Base-by-base conservation (phyloP, 495 filamentous ascomycete species). In the Parachaetomium inaequale region DNA sequence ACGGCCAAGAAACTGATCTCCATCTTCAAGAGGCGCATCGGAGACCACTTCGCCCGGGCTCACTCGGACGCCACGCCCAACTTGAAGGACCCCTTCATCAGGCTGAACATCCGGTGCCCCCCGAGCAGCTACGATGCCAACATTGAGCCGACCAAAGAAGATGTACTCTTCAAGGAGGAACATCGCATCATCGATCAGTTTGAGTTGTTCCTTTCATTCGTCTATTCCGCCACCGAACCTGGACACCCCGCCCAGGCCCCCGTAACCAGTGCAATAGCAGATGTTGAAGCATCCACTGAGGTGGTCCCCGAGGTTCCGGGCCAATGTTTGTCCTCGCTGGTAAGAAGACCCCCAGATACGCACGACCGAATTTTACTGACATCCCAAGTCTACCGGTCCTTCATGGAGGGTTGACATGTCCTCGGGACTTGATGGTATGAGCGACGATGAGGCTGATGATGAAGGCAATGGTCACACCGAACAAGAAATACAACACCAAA, bases 81-180 rank as follows among this genome's bases (percentile, higher is more conserved):
- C n/a, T n/a, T n/a, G n/a, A n/a, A 55, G 0, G 84, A 91, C 61
- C 88, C 88, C 0, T 93, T 96, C 70, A 72, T 97, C 28, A 82
- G 80, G 17, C 66, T 98, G 46, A 86, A 92, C 58, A 83, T 98
- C 7, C 67, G 68, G 5, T 96, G 93, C 66, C 84, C 87, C 1
- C 71, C 69, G 5, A 84, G 82, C 15, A 88, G 80, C 52, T 97
- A 98, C 63, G 93, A 98, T 76, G 81, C 84, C 3, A 98, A 96
- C 66, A 80, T 98, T 55, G 92, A 98, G 68, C 92, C 93, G 0
- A 83, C 88, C 0, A 98, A 98, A 70, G 89, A 97, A 63, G 88
- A 96, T 71, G 83, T 97, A 2, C 57, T 96, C 0, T 96, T 98
- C 68, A 76, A 81, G 29, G 76, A 94, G 46, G 77, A 85, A 31